Base-by-base conservation (phyloP, 257 asterid species). In the Handroanthus guayacan region DNA sequence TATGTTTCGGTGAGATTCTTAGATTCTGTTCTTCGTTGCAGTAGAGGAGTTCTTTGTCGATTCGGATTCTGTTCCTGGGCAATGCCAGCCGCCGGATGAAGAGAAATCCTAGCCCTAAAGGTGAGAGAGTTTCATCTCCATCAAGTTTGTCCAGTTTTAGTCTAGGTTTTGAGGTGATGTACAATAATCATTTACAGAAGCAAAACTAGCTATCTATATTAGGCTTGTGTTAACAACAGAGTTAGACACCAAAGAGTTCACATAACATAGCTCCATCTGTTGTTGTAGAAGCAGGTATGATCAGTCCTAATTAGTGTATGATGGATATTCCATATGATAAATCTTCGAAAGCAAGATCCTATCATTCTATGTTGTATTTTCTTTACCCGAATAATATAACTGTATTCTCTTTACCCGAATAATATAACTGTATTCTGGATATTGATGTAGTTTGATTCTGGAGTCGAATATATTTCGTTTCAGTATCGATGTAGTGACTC, bases 21-120 rank as follows among this genome's bases (percentile, higher is more conserved):
- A 25, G 31, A 25, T 25, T 25, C 17, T 54, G 6, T 5, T n/a
- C 50, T 80, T 82, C 81, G 70, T 79, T 81, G 80, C 88, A 93
- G 97, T 86, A 57, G 98, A 91, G 88, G 99, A 95, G 86, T 95
- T 95, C 89, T 92, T 95, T 39, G 98, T 91, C 44, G 98, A 92
- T 77, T 86, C 97, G 6, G 98, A 92, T 81, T 85, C 97, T 2
- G 80, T 85, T 52, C 94, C 94, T 2, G 97, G 89, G 62, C 96
- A 85, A 63, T 79, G 97, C 79, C 84, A 81, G 39, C 95, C 85
- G 61, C 86, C 99, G 2, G 98, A 92, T 69, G 99, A 95, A 81
- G 97, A 94, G 80, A 89, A 84, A 80, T 76, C 95, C 10, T 87
- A 89, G 90, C 73, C 71, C 69, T 81, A 38, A 38, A 80, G 79